Evolutionary conservation across 306 rosid genomes (phyloP).

Genomic region (Prunus mira): DNA sequence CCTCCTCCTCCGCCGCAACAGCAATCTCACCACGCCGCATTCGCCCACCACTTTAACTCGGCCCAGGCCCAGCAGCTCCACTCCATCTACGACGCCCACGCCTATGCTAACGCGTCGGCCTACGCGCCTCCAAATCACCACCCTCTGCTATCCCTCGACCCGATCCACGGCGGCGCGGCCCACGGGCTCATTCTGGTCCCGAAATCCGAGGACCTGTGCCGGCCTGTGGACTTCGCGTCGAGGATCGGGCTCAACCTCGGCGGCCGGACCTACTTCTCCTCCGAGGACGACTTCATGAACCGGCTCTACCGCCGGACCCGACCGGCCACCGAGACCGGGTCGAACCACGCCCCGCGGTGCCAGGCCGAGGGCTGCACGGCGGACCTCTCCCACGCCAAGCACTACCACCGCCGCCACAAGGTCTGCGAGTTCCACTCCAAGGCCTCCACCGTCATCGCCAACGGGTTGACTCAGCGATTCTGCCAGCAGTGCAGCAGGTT

Average conservation of each 20-base stretch:
- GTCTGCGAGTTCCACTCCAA: slow-evolving; percentile 98
- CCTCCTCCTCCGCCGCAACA: slow-evolving; percentile 24
- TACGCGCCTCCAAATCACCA: slow-evolving; percentile 37
- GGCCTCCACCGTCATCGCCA: slow-evolving; percentile 84
- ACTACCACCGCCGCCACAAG: slow-evolving; percentile 97
- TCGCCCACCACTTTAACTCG: slow-evolving; percentile 33
- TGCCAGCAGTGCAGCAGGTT: slow-evolving; percentile 99
- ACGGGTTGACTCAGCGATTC: slow-evolving; percentile 98
- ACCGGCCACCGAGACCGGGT: slow-evolving; percentile 44
- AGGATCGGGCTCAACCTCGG: slow-evolving; percentile 90
- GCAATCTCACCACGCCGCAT: slow-evolving; percentile 3
- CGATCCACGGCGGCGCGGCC: slow-evolving; percentile 27
- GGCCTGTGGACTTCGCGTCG: slow-evolving; percentile 59
- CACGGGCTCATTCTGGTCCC: slow-evolving; percentile 55
- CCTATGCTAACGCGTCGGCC: slow-evolving; percentile 45
- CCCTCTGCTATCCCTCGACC: slow-evolving; percentile 53
- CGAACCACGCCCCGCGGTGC: slow-evolving; percentile 60
- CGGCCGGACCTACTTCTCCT: slow-evolving; percentile 79
- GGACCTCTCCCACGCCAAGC: slow-evolving; percentile 87
- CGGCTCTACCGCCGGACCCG: slow-evolving; percentile 78
- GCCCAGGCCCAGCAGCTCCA: slow-evolving; percentile 29
- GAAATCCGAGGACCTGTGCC: slow-evolving; percentile 54
- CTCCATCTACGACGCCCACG: slow-evolving; percentile 63
- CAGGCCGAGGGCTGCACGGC: slow-evolving; percentile 97
- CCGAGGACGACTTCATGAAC: slow-evolving; percentile 81